Evolutionary conservation across 441 rosid genomes (phyloP), one percentile per base, ranked within the genome.

Genomic region (Erodium moschatum): DNA sequence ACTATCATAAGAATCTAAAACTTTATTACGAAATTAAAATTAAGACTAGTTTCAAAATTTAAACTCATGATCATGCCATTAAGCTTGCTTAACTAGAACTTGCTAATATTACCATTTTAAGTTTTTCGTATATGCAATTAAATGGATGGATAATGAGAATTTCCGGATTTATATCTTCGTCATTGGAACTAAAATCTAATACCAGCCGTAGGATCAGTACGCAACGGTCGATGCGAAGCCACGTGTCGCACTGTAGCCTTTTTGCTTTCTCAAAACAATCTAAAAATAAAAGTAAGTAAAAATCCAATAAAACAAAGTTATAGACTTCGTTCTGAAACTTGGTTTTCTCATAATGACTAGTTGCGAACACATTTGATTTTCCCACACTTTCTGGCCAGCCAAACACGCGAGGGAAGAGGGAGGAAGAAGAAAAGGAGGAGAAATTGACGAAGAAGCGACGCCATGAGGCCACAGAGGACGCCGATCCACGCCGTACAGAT

Each of bases 401-500:
- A 5, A 6, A 29, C 3, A 50, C 0, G 27, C 27, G 27, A 2
- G 27, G 2, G 27, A 24, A 2, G 27, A 2, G 7, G 46, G 7
- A 11, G 2, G 27, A 24, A 2, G 27, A 2, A 40, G 46, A 40
- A 11, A 3, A 56, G 35, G 58, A 40, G 40, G 56, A n/a, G 67
- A 40, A 40, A 40, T 40, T 7, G 35, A 56, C 62, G 24, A 63
- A 61, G 27, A 40, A 40, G 46, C 46, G 46, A 40, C 46, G 52
- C 40, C 27, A 89, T 90, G 98, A 89, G 89, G 76, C 54, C 76
- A 33, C 83, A 69, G 58, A 80, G 13, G 76, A 84, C 74, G 72
- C 84, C 93, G 89, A 88, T 94, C 85, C 85, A 83, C 76, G 85
- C 77, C 52, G 81, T 87, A 60, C 79, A 87, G 70, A 80, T 88